phyloP scores from a whole-genome alignment of 495 filamentous ascomycete species.

The Trichoderma erinaceum region DNA sequence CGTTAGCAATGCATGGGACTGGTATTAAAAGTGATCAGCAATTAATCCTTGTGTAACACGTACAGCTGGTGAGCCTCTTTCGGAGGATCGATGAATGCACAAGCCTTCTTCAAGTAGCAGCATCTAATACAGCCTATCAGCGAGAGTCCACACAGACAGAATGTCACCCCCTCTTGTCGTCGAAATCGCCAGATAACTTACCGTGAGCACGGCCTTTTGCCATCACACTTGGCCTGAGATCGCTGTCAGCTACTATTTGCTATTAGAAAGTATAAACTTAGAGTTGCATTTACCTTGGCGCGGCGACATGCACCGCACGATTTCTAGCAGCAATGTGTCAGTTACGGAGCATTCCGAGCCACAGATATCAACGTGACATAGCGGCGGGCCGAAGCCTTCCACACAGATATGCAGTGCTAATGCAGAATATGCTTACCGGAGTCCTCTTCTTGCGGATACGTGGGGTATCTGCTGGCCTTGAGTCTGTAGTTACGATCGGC shows the following conservation, averaged over 20 bases:
- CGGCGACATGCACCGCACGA: neutral
- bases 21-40: neutral
- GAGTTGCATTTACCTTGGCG: neutral
- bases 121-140: constrained; percentile 4
- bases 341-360: neutral
- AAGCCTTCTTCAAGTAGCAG: neutral
- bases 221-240: constrained; percentile 7
- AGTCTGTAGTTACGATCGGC: neutral
- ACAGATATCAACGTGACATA: neutral
- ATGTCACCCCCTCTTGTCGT: neutral
- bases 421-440: constrained; percentile 5
- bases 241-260: neutral
- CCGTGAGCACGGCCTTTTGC: constrained; percentile 12
- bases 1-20: neutral
- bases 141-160: neutral
- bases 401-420: neutral
- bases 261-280: neutral
- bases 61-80: neutral
- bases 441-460: constrained; percentile 7
- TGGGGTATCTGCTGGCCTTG: neutral
- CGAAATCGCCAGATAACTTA: neutral
- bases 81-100: constrained; percentile 5
- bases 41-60: neutral
- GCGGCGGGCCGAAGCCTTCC: neutral
- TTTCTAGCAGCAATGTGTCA: neutral